A percentile compares a stretch with the other conserved stretches of the same genome.
phyloP scores from a whole-genome alignment of 805 yeast species.

The Yarrowia yakushimensis region DNA sequence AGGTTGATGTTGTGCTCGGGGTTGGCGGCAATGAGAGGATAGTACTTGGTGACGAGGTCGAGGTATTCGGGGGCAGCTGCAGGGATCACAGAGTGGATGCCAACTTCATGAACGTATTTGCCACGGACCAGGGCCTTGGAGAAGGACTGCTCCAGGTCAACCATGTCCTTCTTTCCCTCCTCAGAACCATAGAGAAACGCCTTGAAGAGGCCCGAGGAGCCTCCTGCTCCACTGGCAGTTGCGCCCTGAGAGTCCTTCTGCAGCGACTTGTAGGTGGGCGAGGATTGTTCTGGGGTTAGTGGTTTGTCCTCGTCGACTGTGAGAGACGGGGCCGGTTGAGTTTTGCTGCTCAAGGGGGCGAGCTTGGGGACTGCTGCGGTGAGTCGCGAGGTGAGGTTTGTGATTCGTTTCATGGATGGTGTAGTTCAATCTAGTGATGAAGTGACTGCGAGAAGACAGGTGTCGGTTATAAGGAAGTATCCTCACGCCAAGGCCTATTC shows the following conservation, averaged over 20 bases:
- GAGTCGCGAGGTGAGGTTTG: not conserved
- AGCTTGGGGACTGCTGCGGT: not conserved
- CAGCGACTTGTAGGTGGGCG: slow-evolving; percentile 24
- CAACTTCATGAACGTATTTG: slow-evolving; percentile 43
- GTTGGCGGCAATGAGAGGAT: slow-evolving; percentile 38
- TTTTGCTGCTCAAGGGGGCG: slow-evolving; percentile 1
- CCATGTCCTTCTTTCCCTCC: slow-evolving; percentile 38
- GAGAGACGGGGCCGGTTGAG: slow-evolving; percentile 23
- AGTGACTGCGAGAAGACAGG: too few species aligned
- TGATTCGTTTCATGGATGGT: slow-evolving; percentile 5
- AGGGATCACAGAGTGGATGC: slow-evolving; percentile 40
- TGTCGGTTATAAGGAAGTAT: not conserved
- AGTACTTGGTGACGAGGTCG: slow-evolving; percentile 35
- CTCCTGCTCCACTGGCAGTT: slow-evolving; percentile 9
- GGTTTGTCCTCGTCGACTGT: slow-evolving; percentile 29
- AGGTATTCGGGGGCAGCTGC: slow-evolving; percentile 39
- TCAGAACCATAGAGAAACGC: slow-evolving; percentile 42
- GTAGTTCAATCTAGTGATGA: not conserved
- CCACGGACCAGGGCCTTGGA: slow-evolving; percentile 41
- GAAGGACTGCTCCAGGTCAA: slow-evolving; percentile 38
- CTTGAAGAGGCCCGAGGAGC: slow-evolving; percentile 36
- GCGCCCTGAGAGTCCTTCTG: slow-evolving; percentile 26
- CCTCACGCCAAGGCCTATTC: not conserved
- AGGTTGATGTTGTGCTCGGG: slow-evolving; percentile 37
- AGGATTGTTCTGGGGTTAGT: slow-evolving; percentile 26